Percentiles rank a stretch among this genome's conserved stretches.
Evolutionary conservation across 2,329 filamentous ascomycete species (phyloP).

Genomic region (Epichloe sibirici): DNA sequence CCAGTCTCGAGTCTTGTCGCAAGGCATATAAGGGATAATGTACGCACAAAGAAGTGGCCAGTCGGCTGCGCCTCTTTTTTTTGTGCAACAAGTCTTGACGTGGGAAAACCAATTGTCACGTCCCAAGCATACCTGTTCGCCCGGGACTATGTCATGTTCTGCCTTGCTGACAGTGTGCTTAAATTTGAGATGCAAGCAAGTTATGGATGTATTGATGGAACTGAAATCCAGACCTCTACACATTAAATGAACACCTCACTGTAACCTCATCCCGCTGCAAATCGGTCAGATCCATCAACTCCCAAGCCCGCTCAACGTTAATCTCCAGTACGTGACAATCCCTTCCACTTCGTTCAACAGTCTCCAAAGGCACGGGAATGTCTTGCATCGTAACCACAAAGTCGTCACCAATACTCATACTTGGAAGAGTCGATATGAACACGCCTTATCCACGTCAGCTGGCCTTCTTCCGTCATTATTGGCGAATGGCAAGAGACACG

Average conservation of each 20-base stretch:
- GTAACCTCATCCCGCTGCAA: slow-evolving; percentile 74
- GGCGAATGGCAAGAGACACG: slow-evolving; percentile 11
- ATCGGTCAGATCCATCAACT: slow-evolving; percentile 52
- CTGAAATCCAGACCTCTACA: slow-evolving; percentile 11
- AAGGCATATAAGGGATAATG: too few relatives aligned
- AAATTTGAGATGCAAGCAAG: too few relatives aligned
- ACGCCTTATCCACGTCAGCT: slow-evolving; percentile 36
- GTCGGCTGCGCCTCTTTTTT: too few relatives aligned
- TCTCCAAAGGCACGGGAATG: slow-evolving; percentile 52
- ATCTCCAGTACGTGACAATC: slow-evolving; percentile 57
- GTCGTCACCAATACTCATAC: slow-evolving; percentile 46
- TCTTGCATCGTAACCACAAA: slow-evolving; percentile 68
- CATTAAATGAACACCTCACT: slow-evolving; percentile 47
- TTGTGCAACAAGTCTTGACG: too few relatives aligned
- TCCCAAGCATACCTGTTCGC: too few relatives aligned
- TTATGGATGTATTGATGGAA: too few relatives aligned
- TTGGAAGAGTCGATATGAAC: slow-evolving; percentile 59
- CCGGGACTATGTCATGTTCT: too few relatives aligned
- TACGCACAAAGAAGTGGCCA: too few relatives aligned
- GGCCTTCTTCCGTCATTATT: not conserved
- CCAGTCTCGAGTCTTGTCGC: too few relatives aligned
- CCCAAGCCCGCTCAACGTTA: slow-evolving; percentile 68
- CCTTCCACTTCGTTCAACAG: slow-evolving; percentile 45
- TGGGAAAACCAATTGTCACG: too few relatives aligned
- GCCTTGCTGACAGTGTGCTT: too few relatives aligned